Percentiles rank a stretch among this genome's conserved stretches.
Conservation (phyloP, 768 basidiomycete species). For the Artomyces pyxidatus region DNA sequence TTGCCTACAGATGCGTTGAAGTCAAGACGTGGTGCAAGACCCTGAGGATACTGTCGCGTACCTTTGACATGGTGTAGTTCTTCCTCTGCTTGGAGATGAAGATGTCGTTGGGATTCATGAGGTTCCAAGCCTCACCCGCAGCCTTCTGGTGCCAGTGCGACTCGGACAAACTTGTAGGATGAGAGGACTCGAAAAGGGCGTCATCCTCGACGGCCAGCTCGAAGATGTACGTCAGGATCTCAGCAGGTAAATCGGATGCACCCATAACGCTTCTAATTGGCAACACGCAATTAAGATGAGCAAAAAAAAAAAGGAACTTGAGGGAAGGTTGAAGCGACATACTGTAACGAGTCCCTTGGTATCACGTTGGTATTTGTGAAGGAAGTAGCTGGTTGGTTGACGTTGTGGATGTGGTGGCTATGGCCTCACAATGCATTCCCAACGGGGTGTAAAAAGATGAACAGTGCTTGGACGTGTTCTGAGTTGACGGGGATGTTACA, state of each 20-base stretch:
- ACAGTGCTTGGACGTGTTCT: background rate
- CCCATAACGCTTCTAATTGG: too few relatives aligned
- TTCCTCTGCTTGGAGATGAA: slow-evolving; percentile 48
- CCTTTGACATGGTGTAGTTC: slow-evolving; percentile 64
- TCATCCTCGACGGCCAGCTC: slow-evolving; percentile 65
- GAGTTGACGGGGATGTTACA: background rate
- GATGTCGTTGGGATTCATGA: slow-evolving; percentile 54
- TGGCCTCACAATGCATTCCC: background rate
- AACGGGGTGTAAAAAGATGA: background rate
- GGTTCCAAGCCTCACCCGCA: slow-evolving; percentile 40
- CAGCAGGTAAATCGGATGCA: slow-evolving; percentile 44
- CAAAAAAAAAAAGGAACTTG: too few relatives aligned
- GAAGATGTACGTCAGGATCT: slow-evolving; percentile 66
- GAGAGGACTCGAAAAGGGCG: slow-evolving; percentile 49
- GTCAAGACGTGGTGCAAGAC: slow-evolving; percentile 1
- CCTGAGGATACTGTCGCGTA: slow-evolving; percentile 21
- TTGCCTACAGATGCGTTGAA: slow-evolving; percentile 36
- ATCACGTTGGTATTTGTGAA: too few relatives aligned
- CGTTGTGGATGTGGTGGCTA: too few relatives aligned
- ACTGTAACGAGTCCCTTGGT: too few relatives aligned
- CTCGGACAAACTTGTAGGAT: slow-evolving; percentile 56
- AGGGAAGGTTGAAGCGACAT: too few relatives aligned
- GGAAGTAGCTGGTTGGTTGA: too few relatives aligned
- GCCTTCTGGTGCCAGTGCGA: slow-evolving; percentile 54
- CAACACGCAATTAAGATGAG: too few relatives aligned